Base-by-base conservation (phyloP, 2,329 filamentous ascomycete genomes). In the Elsinoe perseae region DNA sequence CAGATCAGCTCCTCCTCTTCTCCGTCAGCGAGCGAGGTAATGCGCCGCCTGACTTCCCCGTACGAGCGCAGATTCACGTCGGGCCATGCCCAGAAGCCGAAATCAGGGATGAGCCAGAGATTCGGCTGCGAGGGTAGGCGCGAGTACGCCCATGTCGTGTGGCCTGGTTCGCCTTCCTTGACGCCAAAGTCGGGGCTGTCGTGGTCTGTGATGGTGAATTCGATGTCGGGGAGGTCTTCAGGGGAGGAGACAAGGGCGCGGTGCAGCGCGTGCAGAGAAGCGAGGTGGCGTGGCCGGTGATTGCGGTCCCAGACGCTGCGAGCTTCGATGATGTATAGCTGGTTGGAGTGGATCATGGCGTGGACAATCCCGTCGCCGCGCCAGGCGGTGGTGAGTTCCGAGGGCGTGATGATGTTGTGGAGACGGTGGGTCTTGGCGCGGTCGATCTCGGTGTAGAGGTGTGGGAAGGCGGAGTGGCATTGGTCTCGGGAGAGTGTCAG, bases 61-160 rank as follows among this genome's bases (percentile, higher is more conserved):
- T 76, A 75, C 4, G 72, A 65, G 1, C 74, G 72, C 20, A 73
- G 71, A 57, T 71, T 69, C 16, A 74, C 72, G 57, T 77, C 75
- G 2, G 76, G 76, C 76, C 75, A 79, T 7, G 73, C 69, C 74
- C 75, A 80, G 66, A 76, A 78, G 30, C 75, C 77, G 60, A 79
- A 80, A 61, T 80, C 77, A 0, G 77, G 77, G 65, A 79, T 78
- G 18, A 79, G 65, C 77, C 77, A 79, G 34, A 66, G 59, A 32
- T 64, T 62, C 34, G 65, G 61, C 59, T 63, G 54, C 61, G 59
- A 48, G 61, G 62, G 53, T 59, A 63, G 60, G 61, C 59, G 71
- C 2, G 73, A 70, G 60, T 74, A 77, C 4, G 71, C 69, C 75
- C 75, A 77, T 50, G 25, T 73, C 14, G 57, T 63, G 54, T 58